Conservation (phyloP, 306 rosid species). For the Bauhinia variegata region DNA sequence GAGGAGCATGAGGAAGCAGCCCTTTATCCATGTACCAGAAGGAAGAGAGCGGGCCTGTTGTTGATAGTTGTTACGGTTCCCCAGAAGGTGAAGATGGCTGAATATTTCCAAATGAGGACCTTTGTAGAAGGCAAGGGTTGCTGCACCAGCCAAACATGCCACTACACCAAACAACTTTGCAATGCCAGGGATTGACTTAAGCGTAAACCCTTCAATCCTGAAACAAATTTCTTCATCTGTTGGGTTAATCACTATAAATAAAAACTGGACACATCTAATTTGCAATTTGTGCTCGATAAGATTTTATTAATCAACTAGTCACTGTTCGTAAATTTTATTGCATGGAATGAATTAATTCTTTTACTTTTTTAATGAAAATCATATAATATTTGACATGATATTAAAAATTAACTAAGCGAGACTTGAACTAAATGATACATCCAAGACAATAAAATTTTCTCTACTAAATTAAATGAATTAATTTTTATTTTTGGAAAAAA, state of each 20-base stretch:
- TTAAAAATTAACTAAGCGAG: no score
- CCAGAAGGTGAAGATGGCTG: slow-evolving; percentile 41
- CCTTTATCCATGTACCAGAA: slow-evolving; percentile 68
- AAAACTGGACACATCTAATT: no score
- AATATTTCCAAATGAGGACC: slow-evolving; percentile 63
- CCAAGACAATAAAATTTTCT: no score
- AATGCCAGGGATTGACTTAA: slow-evolving; percentile 58
- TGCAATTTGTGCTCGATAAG: no score
- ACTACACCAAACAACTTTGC: slow-evolving; percentile 71
- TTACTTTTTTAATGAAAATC: no score
- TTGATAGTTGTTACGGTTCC: slow-evolving; percentile 33
- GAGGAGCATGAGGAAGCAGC: slow-evolving; percentile 79
- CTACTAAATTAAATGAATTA: no score
- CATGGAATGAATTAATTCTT: no score
- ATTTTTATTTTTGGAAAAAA: no score
- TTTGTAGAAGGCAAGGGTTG: slow-evolving; percentile 66
- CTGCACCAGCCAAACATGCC: slow-evolving; percentile 66
- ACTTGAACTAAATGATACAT: no score
- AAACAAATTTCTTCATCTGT: not conserved
- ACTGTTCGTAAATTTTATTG: no score
- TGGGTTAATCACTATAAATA: not conserved
- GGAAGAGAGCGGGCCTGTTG: slow-evolving; percentile 32
- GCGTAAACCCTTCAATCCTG: slow-evolving; percentile 69
- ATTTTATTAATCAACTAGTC: no score
- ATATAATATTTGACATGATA: no score